These are phyloP conservation scores for Epithele typhae DNA, from an alignment of 768 basidiomycete species.

Conservation along the genomic window DNA sequence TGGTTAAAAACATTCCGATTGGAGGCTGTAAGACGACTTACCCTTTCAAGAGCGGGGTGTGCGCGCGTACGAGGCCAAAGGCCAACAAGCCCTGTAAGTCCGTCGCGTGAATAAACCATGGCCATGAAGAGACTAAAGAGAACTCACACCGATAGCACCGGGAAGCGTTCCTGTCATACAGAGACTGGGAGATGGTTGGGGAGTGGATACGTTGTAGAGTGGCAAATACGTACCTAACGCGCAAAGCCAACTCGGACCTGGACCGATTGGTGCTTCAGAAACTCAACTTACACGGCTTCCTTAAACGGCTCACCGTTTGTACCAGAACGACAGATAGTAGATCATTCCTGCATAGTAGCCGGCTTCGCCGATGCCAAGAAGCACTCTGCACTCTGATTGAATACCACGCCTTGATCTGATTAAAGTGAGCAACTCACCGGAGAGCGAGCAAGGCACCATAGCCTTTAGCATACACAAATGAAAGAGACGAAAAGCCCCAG, in stretches of 20 bases:
- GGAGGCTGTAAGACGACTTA: constrained; percentile 17
- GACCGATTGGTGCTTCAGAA: background rate
- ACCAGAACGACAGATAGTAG: constrained; percentile 60
- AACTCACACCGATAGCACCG: constrained; percentile 46
- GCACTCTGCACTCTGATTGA: constrained; percentile 33
- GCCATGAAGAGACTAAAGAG: background rate
- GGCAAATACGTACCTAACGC: constrained; percentile 37
- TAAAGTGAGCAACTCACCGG: constrained; percentile 39
- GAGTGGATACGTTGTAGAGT: background rate
- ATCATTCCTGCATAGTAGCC: constrained; percentile 61
- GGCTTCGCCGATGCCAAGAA: constrained; percentile 58
- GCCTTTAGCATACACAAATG: constrained; percentile 51
- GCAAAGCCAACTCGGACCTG: constrained; percentile 41
- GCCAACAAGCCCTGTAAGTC: constrained; percentile 45
- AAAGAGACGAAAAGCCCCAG: constrained; percentile 52
- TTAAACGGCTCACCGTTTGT: constrained; percentile 26
- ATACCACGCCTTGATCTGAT: background rate
- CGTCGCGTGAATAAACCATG: background rate
- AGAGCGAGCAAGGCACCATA: constrained; percentile 45
- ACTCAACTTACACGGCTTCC: background rate
- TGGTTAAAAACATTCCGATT: too few species aligned
- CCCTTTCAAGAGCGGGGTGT: constrained; percentile 41
- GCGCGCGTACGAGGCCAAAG: constrained; percentile 50
- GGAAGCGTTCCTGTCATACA: constrained; percentile 58
- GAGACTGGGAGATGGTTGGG: constrained; percentile 28